Percentiles rank a stretch among this genome's conserved stretches.
Conservation (phyloP, 345 rosid genomes). For the Syzygium jambos region DNA sequence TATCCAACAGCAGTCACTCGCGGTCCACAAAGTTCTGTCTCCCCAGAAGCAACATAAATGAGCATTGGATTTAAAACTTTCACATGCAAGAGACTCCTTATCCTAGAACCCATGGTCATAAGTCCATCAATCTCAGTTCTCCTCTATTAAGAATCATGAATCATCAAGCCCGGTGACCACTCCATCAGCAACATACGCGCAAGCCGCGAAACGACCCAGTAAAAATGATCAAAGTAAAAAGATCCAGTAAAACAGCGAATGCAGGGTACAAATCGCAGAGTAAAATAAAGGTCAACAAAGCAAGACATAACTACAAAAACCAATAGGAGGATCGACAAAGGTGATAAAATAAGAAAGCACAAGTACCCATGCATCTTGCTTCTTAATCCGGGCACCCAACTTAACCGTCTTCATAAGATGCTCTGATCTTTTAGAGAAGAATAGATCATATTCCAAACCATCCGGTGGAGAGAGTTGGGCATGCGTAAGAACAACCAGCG, state of each 20-base stretch:
- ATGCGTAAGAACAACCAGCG: slow-evolving; percentile 82
- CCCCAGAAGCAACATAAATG: not conserved
- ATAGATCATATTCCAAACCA: slow-evolving; percentile 54
- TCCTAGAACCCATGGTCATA: not conserved
- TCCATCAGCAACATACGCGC: not conserved
- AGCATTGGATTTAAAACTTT: not conserved
- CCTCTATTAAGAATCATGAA: not conserved
- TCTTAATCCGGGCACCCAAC: slow-evolving; percentile 44
- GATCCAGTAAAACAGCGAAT: not conserved
- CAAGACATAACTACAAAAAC: not conserved
- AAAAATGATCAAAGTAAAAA: not conserved
- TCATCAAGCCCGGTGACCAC: not conserved
- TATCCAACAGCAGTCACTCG: not conserved
- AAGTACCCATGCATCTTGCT: slow-evolving; percentile 38
- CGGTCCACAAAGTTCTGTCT: not conserved
- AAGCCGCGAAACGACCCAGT: not conserved
- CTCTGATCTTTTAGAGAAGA: slow-evolving; percentile 61
- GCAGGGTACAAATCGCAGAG: not conserved
- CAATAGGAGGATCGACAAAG: not conserved
- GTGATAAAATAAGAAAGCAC: not conserved
- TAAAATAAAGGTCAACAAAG: not conserved
- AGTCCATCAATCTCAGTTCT: not conserved
- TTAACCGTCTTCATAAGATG: slow-evolving; percentile 52
- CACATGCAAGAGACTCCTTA: not conserved
- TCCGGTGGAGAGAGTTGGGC: slow-evolving; percentile 91